phyloP scores from a whole-genome alignment of 148 eudicot genomes.

The Rhododendron williamsianum region DNA sequence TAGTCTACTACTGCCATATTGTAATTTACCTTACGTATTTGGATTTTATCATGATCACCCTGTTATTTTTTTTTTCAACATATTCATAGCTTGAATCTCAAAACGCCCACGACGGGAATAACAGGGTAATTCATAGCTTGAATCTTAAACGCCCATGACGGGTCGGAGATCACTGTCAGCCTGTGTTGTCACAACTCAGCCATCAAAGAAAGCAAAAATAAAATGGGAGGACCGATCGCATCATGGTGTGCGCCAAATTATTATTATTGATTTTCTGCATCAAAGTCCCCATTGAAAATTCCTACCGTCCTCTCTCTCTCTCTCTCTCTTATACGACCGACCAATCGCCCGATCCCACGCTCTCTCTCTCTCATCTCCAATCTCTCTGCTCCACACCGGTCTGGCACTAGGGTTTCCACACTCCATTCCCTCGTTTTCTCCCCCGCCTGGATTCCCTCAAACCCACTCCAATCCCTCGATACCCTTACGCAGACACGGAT shows the following conservation, averaged over 20 bases:
- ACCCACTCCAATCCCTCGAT: not conserved
- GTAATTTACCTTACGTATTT: too few species aligned
- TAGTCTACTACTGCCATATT: too few species aligned
- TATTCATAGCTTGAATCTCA: too few species aligned
- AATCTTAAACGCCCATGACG: too few species aligned
- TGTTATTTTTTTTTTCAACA: too few species aligned
- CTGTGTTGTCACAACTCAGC: too few species aligned
- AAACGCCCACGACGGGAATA: too few species aligned
- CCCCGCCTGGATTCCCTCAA: not conserved
- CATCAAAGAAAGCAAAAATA: too few species aligned
- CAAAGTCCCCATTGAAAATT: not conserved
- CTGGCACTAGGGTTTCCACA: not conserved
- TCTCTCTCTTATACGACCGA: not conserved
- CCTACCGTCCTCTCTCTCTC: not conserved
- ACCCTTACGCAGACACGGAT: too few species aligned
- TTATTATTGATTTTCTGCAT: not conserved
- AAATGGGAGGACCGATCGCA: not conserved
- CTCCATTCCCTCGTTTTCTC: not conserved
- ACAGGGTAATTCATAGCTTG: too few species aligned
- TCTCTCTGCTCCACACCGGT: not conserved
- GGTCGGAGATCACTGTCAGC: not conserved
- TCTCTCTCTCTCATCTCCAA: not conserved
- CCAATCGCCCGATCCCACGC: slow-evolving; percentile 3
- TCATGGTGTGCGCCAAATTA: not conserved
- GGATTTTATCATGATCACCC: too few species aligned